Evolutionary conservation across 2,329 filamentous ascomycete genomes (phyloP), one percentile per base, ranked within the genome.

Genomic region (Claviceps spartinae): DNA sequence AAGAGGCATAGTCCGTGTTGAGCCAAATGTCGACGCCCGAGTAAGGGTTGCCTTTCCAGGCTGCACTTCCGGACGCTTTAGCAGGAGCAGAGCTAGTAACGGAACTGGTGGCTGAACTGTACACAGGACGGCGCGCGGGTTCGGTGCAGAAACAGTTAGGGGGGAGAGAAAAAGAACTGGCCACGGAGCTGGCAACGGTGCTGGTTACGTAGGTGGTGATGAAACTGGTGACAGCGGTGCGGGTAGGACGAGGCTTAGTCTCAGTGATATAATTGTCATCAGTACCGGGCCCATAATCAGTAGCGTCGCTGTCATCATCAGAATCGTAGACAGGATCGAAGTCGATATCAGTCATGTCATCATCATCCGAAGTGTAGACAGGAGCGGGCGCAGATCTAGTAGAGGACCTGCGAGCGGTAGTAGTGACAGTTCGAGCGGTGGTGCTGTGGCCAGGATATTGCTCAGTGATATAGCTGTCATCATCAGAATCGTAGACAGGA

Each of bases 31-130:
- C 63, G 49, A 77, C 72, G 16, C 71, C 74, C 11, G 61, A 54
- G 62, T 76, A 79, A 14, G 75, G 75, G 66, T 79, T 80, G n/a
- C 79, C 80, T 14, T 72, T 64, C 58, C 69, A 72, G 42, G 65
- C 66, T 9, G 67, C 70, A 0, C 69, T 71, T 36, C 62, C 63
- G 26, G 61, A 63, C 38, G 60, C 63, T 30, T 55, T 61, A 1
- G 67, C 16, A 5, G 50, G 44, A 34, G 50, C 45, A 22, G 45
- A 44, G 18, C 5, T 50, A 11, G 48, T 37, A 20, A 11, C n/a
- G 18, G 40, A 11, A 42, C 24, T 8, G 30, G n/a, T 36, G 30
- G 8, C 41, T 4, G 41, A 43, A 22, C 9, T 24, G 41, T 18
- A 11, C 2, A 42, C 40, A 41, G 40, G 16, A 2, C 16, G 16